Evolutionary conservation across 1,284 basidiomycete species (phyloP), one percentile per base, ranked within the genome.

Genomic region (Athelia sp.): DNA sequence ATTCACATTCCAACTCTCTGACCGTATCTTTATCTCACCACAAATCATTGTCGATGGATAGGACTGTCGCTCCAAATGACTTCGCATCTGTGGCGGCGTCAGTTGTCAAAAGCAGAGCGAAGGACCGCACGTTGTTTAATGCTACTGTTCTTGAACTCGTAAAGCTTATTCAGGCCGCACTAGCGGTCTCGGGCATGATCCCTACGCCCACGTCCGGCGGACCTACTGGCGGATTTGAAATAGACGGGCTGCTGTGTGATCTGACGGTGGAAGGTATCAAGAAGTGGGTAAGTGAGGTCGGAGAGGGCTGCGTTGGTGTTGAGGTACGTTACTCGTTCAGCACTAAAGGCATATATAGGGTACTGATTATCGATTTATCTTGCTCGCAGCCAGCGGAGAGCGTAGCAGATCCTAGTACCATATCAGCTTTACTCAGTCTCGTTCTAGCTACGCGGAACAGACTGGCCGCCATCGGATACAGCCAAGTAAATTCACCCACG

Each of bases 201-300:
- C 65, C 58, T 29, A 51, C 56, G 46, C 56, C 51, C 34, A 51
- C 58, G 24, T 40, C 52, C n/a, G n/a, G n/a, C n/a, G n/a, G n/a
- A n/a, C n/a, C n/a, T n/a, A n/a, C n/a, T n/a, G 36, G 36, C n/a
- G 45, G 66, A 70, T 46, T 45, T 61, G 35, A 61, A 49, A 52
- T 76, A 54, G 70, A 90, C 62, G 88, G 88, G 0, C 68, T 91
- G 14, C 66, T 91, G 17, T 91, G 88, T 61, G 87, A 91, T 62
- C 65, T 72, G 11, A 88, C 87, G 0, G 77, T 86, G 32, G 78
- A 84, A 43, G 86, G 81, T 2, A 77, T 91, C 34, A 71, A 76
- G 47, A 70, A 66, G 47, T 91, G 88, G 88, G 75, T 79, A 17
- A 57, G 72, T 10, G 76, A 81, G 35, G 73, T 89, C 40, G 87